A percentile compares a stretch with the other conserved stretches of the same genome.
Evolutionary conservation across 2,329 filamentous ascomycete genomes (phyloP).

Genomic region (Stenocarpella maydis): DNA sequence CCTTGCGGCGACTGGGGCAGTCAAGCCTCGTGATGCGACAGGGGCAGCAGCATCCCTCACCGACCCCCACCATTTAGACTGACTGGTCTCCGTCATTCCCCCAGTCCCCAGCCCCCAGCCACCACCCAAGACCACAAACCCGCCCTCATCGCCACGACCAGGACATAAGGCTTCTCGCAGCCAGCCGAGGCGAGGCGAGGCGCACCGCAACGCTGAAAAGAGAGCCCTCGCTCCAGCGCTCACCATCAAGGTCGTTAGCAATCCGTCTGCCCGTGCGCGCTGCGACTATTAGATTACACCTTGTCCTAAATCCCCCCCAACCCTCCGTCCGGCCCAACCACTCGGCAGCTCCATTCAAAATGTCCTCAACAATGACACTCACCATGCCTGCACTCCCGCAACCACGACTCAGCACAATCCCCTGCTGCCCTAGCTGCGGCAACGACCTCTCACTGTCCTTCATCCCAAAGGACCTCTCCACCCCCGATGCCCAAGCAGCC

Average conservation of each 20-base stretch:
- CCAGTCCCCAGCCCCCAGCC: conserved; percentile 2
- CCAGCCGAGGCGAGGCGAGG: conserved; percentile 5
- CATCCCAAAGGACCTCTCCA: conserved; percentile 48
- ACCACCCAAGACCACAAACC: not conserved
- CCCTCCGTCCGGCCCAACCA: not conserved
- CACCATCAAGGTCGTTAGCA: not conserved
- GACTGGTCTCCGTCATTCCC: no score
- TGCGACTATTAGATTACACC: not conserved
- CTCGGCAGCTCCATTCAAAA: conserved; percentile 31
- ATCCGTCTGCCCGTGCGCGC: not conserved
- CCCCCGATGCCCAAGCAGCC: conserved; percentile 48
- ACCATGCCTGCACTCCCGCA: conserved; percentile 44
- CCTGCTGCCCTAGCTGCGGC: conserved; percentile 62
- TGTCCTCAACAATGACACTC: conserved; percentile 45
- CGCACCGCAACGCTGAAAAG: not conserved
- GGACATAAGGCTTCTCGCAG: not conserved
- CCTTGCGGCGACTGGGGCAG: conserved; percentile 1
- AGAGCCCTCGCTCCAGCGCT: conserved; percentile 6
- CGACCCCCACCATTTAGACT: conserved; percentile 10
- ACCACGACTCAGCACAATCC: conserved; percentile 39
- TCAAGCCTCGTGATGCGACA: not conserved
- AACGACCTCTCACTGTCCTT: conserved; percentile 46
- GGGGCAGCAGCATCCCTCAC: conserved; percentile 3
- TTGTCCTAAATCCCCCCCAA: not conserved
- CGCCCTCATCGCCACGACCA: not conserved